Conservation (phyloP, 129 eudicot species). For the Flaveria brownii region DNA sequence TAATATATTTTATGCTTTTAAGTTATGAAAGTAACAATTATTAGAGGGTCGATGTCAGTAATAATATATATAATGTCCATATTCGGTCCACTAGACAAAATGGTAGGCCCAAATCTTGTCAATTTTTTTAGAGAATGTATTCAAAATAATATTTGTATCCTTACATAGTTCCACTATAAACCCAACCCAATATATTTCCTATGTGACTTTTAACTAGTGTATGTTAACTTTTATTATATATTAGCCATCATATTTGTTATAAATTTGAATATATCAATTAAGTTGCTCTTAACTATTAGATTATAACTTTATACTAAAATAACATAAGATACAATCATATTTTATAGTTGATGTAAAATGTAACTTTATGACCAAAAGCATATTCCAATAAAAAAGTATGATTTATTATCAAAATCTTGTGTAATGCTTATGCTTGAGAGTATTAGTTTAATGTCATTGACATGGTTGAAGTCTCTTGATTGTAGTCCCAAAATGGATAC, state of each 20-base stretch:
- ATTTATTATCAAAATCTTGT: conserved; percentile 32
- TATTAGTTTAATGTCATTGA: conserved; percentile 28
- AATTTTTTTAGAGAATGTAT: conserved; percentile 6
- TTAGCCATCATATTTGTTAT: background rate
- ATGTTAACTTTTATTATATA: background rate
- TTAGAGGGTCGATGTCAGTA: conserved; percentile 17
- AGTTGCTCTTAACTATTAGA: background rate
- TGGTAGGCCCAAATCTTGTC: conserved; percentile 40
- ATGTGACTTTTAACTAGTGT: background rate
- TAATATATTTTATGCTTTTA: background rate
- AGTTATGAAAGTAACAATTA: background rate
- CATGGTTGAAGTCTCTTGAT: background rate
- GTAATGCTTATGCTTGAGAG: conserved; percentile 22
- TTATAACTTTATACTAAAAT: background rate
- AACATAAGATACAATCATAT: background rate
- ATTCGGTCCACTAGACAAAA: conserved; percentile 32
- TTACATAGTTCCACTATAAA: background rate
- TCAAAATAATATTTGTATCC: conserved; percentile 24
- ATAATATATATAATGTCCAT: conserved; percentile 16
- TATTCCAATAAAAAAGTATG: conserved; percentile 22
- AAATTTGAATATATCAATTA: background rate
- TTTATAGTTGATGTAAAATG: conserved; percentile 5
- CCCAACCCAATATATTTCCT: too few species aligned
- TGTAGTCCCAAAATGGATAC: background rate
- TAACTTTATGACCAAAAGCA: conserved; percentile 22